Evolutionary conservation across 768 basidiomycete genomes (phyloP), one percentile per base, ranked within the genome.

Genomic region (Panaeolus papilionaceus): DNA sequence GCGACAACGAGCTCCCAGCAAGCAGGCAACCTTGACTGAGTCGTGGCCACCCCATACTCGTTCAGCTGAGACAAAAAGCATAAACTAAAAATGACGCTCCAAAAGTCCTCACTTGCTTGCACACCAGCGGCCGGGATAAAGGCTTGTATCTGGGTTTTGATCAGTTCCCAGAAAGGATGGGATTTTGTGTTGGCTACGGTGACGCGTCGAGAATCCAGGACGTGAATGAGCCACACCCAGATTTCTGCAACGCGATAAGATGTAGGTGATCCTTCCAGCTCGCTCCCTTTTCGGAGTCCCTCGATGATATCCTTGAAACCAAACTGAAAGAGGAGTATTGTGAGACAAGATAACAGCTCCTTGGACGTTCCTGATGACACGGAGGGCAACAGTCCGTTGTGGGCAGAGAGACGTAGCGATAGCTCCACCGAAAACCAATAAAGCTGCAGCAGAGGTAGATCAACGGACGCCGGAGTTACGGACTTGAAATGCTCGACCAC

Each of bases 21-120:
- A 1, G 88, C 79, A 3, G 82, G 79, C 16, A 92, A 81, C 33
- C 77, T 78, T 14, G 78, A 71, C 12, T 69, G 72, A 8, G 72
- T 68, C 10, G 77, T 77, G 10, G 76, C 74, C 79, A 82, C 79
- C n/a, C 82, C 82, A 67, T 79, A 76, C 6, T 81, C 73, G 0
- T 90, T 91, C 79, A 97, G 93, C 72, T 96, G 95, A 0, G 93
- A 92, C 12, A 96, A 77, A 1, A 90, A 85, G 67, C 88, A 92
- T 1, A 96, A 76, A 28, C 82, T 85, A 72, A 94, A 91, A 6
- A 92, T 82, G 7, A 84, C 80, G 42, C 82, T 83, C 92, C 95
- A 96, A n/a, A 88, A 79, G 14, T 80, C 73, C 76, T 98, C 96
- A 71, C 88, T 89, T 16, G 79, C 78, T 47, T 82, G 79, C 0